A percentile compares a stretch with the other conserved stretches of the same genome.
Conservation (phyloP, 2,329 filamentous ascomycete species). For the Leptographium flavum region DNA sequence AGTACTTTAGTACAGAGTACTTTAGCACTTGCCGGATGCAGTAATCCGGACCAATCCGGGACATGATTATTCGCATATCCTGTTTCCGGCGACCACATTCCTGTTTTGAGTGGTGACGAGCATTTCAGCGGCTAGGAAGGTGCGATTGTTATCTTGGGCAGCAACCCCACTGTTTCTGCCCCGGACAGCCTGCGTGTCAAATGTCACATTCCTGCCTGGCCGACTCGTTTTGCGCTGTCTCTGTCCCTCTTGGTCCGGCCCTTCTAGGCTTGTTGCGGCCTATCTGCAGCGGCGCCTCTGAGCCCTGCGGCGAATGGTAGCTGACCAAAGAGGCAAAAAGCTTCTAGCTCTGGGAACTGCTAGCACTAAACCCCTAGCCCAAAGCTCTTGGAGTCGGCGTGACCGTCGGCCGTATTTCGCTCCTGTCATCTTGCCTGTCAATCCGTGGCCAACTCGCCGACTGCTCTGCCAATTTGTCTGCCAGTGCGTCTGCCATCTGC, state of each 20-base stretch:
- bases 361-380: no score
- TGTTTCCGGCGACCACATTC: background rate
- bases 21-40: no score
- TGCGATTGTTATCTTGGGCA: background rate
- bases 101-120: background rate
- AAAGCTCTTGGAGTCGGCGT: no score
- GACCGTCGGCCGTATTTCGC: no score
- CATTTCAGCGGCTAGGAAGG: background rate
- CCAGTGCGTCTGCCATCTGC: background rate
- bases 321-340: background rate
- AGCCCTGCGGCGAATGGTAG: no score
- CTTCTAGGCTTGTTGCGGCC: no score
- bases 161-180: background rate
- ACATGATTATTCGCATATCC: background rate
- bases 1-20: no score
- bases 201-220: background rate
- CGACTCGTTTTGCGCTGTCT: background rate
- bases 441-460: no score
- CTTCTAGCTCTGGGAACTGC: background rate
- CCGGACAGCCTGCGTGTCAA: background rate
- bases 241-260: background rate
- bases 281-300: no score
- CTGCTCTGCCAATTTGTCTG: no score
- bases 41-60: no score
- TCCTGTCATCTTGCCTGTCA: no score